Conservation (phyloP, 139 green algal genomes). For the Closterium sp. region DNA sequence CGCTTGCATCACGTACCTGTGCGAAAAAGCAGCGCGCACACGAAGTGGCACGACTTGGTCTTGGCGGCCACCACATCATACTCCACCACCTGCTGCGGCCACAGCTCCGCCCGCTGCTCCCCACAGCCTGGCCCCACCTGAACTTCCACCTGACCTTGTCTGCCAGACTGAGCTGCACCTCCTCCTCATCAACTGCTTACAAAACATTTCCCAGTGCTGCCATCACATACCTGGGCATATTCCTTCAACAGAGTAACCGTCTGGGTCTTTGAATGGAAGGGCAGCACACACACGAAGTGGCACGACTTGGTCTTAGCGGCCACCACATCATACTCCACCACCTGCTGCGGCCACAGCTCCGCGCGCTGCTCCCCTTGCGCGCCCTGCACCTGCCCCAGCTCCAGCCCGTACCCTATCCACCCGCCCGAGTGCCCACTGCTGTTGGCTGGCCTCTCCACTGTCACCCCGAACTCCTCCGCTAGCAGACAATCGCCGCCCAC, state of each 20-base stretch:
- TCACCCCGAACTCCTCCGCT: neutral
- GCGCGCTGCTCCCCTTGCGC: neutral
- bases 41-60: constrained; percentile 21
- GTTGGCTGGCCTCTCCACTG: neutral
- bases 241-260: constrained; percentile 27
- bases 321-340: constrained; percentile 39
- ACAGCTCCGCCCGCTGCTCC: neutral
- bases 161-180: neutral
- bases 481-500: neutral
- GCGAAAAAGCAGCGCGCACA: neutral
- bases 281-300: constrained; percentile 28
- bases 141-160: neutral
- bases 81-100: neutral
- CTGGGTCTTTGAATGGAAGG: constrained; percentile 20
- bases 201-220: neutral
- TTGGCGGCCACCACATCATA: constrained; percentile 22
- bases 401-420: neutral
- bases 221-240: neutral
- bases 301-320: constrained; percentile 8
- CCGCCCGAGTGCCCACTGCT: neutral
- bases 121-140: neutral
- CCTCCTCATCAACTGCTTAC: neutral
- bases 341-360: neutral
- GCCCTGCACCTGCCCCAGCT: neutral
- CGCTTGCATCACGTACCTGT: no score